phyloP scores from a whole-genome alignment of 768 basidiomycete species.

The Pisolithus sp. region DNA sequence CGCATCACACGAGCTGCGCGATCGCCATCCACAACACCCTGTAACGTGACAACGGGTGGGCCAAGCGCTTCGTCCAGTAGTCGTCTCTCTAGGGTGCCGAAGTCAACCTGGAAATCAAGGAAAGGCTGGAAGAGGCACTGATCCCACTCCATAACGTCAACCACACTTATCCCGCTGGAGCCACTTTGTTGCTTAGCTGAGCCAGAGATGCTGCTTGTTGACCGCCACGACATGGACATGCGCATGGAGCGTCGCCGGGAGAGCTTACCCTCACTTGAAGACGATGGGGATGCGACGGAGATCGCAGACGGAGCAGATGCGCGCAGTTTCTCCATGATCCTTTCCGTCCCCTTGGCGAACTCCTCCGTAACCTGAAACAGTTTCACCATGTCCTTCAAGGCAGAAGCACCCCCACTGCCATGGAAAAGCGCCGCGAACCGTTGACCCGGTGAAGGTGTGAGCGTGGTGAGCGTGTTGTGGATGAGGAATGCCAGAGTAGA shows the following conservation, averaged over 20 bases:
- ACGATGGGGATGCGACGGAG: slow-evolving; percentile 15
- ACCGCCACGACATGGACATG: slow-evolving; percentile 60
- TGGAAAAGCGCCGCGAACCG: slow-evolving; percentile 68
- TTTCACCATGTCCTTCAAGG: slow-evolving; percentile 65
- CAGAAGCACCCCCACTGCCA: slow-evolving; percentile 48
- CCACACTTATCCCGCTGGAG: slow-evolving; percentile 6
- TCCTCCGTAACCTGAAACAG: slow-evolving; percentile 74
- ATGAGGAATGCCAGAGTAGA: slow-evolving; percentile 75
- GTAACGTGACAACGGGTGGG: slow-evolving; percentile 33
- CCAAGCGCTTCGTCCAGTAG: slow-evolving; percentile 55
- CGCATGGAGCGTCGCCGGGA: slow-evolving; percentile 51
- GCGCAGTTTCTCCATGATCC: slow-evolving; percentile 69
- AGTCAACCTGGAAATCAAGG: slow-evolving; percentile 84
- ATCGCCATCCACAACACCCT: slow-evolving; percentile 26
- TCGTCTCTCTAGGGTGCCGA: slow-evolving; percentile 69
- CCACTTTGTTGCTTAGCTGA: slow-evolving; percentile 11
- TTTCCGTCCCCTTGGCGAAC: slow-evolving; percentile 67
- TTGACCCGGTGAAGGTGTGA: slow-evolving; percentile 78
- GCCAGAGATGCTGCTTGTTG: slow-evolving; percentile 20
- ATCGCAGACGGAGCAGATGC: slow-evolving; percentile 25
- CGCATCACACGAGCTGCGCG: slow-evolving; percentile 57
- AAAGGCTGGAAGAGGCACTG: slow-evolving; percentile 91
- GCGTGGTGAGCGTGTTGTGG: slow-evolving; percentile 68
- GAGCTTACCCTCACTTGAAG: slow-evolving; percentile 21
- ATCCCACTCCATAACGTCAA: slow-evolving; percentile 66